Percentiles rank a stretch among this genome's conserved stretches.
Conservation (phyloP, 2,329 filamentous ascomycete genomes). For the Cladorrhinum sp. region DNA sequence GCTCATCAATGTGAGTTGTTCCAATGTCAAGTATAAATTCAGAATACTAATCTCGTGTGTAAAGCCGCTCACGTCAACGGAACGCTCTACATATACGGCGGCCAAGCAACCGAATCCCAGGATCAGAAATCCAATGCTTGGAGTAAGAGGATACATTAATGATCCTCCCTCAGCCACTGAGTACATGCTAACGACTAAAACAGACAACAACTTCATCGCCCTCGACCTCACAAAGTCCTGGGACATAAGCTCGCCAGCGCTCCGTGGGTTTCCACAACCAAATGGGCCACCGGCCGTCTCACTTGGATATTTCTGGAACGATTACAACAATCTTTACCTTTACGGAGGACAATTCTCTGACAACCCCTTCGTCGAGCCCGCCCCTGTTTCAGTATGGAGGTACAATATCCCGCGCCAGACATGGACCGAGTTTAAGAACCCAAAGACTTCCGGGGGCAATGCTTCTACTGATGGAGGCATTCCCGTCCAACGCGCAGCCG, state of each 20-base stretch:
- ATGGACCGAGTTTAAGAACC: slow-evolving; percentile 63
- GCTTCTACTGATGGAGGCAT: slow-evolving; percentile 55
- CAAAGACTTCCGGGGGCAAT: slow-evolving; percentile 60
- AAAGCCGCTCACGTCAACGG: slow-evolving; percentile 66
- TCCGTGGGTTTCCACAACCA: slow-evolving; percentile 46
- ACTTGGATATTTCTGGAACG: slow-evolving; percentile 74
- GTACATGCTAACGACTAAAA: slow-evolving; percentile 17
- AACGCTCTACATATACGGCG: slow-evolving; percentile 74
- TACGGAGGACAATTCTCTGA: slow-evolving; percentile 75
- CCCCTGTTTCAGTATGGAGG: slow-evolving; percentile 63
- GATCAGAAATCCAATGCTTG: slow-evolving; percentile 63
- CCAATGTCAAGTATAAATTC: background rate
- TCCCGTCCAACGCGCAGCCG: slow-evolving; percentile 65
- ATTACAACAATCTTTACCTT: slow-evolving; percentile 65
- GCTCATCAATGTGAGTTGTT: slow-evolving; percentile 54
- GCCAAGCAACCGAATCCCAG: slow-evolving; percentile 56
- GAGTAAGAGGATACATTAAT: slow-evolving; percentile 50
- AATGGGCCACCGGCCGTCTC: slow-evolving; percentile 69
- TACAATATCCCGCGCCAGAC: slow-evolving; percentile 58
- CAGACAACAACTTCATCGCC: slow-evolving; percentile 68
- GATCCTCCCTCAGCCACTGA: background rate
- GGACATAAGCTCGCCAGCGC: slow-evolving; percentile 60
- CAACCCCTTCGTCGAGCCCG: slow-evolving; percentile 53
- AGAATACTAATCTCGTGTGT: slow-evolving; percentile 22
- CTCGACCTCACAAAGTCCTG: slow-evolving; percentile 73